Percentiles rank a stretch among this genome's conserved stretches.
These are phyloP conservation scores for Ustilaginoidea virens DNA, from an alignment of 2,329 filamentous ascomycete species.

Conservation along the genomic window DNA sequence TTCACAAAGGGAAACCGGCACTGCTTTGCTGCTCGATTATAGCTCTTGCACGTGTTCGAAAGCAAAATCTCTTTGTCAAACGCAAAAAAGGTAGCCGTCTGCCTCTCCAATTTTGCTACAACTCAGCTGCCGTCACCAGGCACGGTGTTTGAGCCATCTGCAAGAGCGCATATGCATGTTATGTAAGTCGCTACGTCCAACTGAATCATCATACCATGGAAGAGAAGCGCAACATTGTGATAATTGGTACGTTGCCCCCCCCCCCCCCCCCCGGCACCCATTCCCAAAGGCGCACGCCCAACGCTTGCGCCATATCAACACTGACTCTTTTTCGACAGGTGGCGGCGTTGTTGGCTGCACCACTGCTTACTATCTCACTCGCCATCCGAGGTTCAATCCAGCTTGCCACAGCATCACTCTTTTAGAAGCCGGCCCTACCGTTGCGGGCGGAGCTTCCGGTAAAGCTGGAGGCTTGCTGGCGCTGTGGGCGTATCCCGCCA, in stretches of 20 bases:
- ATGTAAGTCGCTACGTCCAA: not conserved
- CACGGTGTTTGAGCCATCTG: too few relatives aligned
- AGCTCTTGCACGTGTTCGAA: too few relatives aligned
- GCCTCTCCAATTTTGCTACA: too few relatives aligned
- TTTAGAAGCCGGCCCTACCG: constrained; percentile 65
- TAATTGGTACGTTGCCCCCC: constrained; percentile 24
- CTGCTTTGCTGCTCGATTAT: too few relatives aligned
- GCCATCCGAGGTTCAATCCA: constrained; percentile 68
- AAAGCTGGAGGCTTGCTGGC: constrained; percentile 87
- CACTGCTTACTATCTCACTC: constrained; percentile 80
- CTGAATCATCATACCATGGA: constrained; percentile 14
- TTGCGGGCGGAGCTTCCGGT: constrained; percentile 85
- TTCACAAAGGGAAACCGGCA: too few relatives aligned
- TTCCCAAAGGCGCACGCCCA: too few relatives aligned
- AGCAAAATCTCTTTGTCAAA: too few relatives aligned
- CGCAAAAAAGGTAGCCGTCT: too few relatives aligned
- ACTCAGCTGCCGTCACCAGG: too few relatives aligned
- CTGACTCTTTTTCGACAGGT: constrained; percentile 40
- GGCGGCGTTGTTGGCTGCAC: constrained; percentile 89
- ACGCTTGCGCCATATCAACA: too few relatives aligned
- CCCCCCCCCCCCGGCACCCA: not conserved
- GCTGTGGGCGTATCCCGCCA: constrained; percentile 78
- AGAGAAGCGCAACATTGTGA: constrained; percentile 29
- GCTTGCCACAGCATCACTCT: constrained; percentile 65
- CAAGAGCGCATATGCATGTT: too few relatives aligned